Evolutionary conservation across 306 rosid genomes (phyloP), one percentile per base, ranked within the genome.

Genomic region (Sophora flavescens): DNA sequence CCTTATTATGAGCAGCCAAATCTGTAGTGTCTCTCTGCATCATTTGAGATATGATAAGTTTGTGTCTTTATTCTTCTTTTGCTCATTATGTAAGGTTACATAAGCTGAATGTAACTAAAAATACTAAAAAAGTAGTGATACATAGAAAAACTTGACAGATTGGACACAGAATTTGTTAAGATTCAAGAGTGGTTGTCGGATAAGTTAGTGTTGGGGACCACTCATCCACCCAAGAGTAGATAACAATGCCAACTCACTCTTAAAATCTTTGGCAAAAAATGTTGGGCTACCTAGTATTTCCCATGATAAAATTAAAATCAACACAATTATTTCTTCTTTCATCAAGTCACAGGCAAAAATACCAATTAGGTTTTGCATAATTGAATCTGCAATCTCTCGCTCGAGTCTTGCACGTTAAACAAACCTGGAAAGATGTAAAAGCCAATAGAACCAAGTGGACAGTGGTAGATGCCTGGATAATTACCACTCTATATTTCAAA

Each of bases 1-100:
- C 99, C 87, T 89, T 95, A 62, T 95, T 92, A 81, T 95, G 91
- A 56, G 83, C 1, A 68, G 86, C 81, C 80, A 95, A 78, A 11
- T 84, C 93, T 45, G 92, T 39, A 16, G 97, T 92, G 84, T 95
- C 97, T 79, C 96, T 92, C 99, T 95, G 92, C 92, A 89, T 66
- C 79, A 85, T 59, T 68, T n/a, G 14, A 72, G 75, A 80, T 14
- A 60, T 45, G 10, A 72, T 77, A 13, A 85, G 75, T 56, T 65
- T 44, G 17, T 14, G 54, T 17, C 52, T 28, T 63, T 58, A 59
- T 17, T 10, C 30, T 26, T 41, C 63, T 16, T 30, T 76, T 39
- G 17, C 38, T 51, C 56, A 10, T 30, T 41, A 70, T 41, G 33
- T 74, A 68, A 0, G 22, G 0, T 0, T 22, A 73, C 11, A 17